A percentile compares a stretch with the other conserved stretches of the same genome.
Conservation (phyloP, 2,329 filamentous ascomycete genomes). For the Ambrosiella beaveri region DNA sequence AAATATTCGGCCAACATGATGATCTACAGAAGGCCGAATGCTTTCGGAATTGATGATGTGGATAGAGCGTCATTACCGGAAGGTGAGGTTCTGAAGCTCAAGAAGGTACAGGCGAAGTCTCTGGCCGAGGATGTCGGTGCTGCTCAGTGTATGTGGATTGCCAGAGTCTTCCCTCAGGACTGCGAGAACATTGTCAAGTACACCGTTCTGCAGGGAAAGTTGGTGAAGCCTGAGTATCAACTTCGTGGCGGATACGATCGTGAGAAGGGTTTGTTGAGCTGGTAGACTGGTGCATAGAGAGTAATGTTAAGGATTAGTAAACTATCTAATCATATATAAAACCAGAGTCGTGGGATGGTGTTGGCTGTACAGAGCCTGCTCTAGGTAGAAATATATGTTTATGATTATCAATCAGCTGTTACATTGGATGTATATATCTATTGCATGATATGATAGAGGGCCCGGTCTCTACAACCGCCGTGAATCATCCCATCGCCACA, state of each 20-base stretch:
- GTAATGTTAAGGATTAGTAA: not conserved
- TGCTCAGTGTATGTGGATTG: constrained; percentile 84
- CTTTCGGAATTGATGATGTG: constrained; percentile 33
- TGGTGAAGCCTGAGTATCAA: constrained; percentile 76
- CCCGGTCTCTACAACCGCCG: not conserved
- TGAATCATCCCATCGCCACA: not conserved
- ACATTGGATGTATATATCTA: not conserved
- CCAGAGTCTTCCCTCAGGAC: constrained; percentile 67
- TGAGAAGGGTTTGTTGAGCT: constrained; percentile 63
- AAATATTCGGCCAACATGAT: constrained; percentile 94
- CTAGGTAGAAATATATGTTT: not conserved
- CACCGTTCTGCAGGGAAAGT: constrained; percentile 82
- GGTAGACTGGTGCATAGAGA: constrained; percentile 33
- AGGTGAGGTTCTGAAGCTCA: constrained; percentile 19
- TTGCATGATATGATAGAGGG: not conserved
- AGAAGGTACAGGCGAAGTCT: constrained; percentile 19
- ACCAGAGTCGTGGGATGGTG: not conserved
- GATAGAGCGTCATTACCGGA: constrained; percentile 15
- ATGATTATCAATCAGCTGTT: not conserved
- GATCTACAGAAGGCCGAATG: constrained; percentile 55
- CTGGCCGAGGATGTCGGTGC: constrained; percentile 38
- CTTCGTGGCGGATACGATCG: constrained; percentile 83
- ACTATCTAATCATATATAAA: not conserved
- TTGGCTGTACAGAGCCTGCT: not conserved
- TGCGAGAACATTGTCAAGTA: constrained; percentile 84